Conservation (phyloP, 1,139 yeast genomes). For the Candida dubliniensis region DNA sequence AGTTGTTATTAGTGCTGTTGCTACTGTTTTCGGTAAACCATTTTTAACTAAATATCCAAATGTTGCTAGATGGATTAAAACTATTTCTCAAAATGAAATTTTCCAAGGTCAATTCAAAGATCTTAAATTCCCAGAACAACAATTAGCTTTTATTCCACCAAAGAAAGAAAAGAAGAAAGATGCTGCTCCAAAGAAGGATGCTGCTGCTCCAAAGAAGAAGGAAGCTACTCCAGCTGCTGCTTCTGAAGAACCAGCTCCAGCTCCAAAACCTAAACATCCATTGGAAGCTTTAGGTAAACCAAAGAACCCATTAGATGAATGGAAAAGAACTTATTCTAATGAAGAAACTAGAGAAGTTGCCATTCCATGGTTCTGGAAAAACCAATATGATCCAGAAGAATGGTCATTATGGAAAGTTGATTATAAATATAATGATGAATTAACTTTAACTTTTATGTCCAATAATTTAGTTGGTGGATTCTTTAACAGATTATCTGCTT, state of each 20-base stretch:
- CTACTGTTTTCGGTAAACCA: slow-evolving; percentile 65
- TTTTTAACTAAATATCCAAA: slow-evolving; percentile 77
- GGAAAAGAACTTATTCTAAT: slow-evolving; percentile 97
- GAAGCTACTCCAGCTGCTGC: slow-evolving; percentile 44
- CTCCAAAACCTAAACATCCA: slow-evolving; percentile 87
- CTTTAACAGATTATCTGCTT: slow-evolving; percentile 91
- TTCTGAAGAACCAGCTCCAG: slow-evolving; percentile 34
- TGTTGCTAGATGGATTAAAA: slow-evolving; percentile 81
- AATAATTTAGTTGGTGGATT: slow-evolving; percentile 98
- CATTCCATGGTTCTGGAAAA: slow-evolving; percentile 96
- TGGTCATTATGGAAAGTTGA: slow-evolving; percentile 96
- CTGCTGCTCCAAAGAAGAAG: slow-evolving; percentile 28
- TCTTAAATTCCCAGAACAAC: slow-evolving; percentile 61
- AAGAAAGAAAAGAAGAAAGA: slow-evolving; percentile 69
- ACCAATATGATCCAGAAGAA: slow-evolving; percentile 86
- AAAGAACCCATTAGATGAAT: slow-evolving; percentile 77
- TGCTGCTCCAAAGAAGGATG: slow-evolving; percentile 19
- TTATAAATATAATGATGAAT: slow-evolving; percentile 97
- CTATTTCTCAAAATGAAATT: slow-evolving; percentile 59
- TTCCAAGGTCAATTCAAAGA: slow-evolving; percentile 43
- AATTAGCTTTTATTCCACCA: slow-evolving; percentile 69
- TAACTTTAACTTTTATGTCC: slow-evolving; percentile 96
- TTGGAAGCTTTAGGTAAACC: slow-evolving; percentile 79
- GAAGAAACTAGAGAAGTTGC: slow-evolving; percentile 95
- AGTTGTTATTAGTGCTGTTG: slow-evolving; percentile 61